Evolutionary conservation across 352 stramenopile species (phyloP).

Genomic region (Phytophthora vignae): DNA sequence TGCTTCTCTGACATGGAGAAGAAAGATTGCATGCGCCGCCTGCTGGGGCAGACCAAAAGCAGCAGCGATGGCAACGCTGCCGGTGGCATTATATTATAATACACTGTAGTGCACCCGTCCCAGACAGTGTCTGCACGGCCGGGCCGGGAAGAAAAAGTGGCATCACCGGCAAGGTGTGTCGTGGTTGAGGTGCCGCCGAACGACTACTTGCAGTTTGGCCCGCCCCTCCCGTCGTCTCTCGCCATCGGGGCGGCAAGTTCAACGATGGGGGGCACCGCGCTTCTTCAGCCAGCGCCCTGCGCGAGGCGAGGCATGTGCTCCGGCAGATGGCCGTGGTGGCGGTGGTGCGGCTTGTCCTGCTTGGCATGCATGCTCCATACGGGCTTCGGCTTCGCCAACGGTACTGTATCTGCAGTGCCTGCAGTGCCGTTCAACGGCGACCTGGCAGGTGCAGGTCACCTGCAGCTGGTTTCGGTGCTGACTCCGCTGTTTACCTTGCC

Average conservation of each 20-base stretch:
- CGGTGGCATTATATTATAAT: too few relatives aligned
- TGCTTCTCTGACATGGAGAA: background rate
- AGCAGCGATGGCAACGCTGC: too few relatives aligned
- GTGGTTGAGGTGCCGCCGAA: conserved; percentile 18
- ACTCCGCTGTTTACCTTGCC: conserved; percentile 35
- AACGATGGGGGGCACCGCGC: conserved; percentile 37
- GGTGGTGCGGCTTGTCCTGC: too few relatives aligned
- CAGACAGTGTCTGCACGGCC: too few relatives aligned
- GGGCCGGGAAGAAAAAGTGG: conserved; percentile 4
- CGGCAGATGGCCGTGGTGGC: background rate
- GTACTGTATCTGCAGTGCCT: too few relatives aligned
- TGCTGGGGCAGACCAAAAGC: too few relatives aligned
- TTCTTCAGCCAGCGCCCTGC: conserved; percentile 7
- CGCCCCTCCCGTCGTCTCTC: conserved; percentile 24
- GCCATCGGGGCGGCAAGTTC: conserved; percentile 27
- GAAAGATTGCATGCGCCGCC: too few relatives aligned
- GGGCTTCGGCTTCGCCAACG: background rate
- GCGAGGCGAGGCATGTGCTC: too few relatives aligned
- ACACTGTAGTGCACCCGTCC: too few relatives aligned
- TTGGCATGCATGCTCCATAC: background rate
- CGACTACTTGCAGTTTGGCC: conserved; percentile 31
- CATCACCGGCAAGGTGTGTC: conserved; percentile 14
- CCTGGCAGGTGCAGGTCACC: too few relatives aligned
- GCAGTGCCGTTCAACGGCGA: conserved; percentile 11
- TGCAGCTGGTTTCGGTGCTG: conserved; percentile 28